Conservation (phyloP, 768 basidiomycete species). For the Boletus tomentosulus region DNA sequence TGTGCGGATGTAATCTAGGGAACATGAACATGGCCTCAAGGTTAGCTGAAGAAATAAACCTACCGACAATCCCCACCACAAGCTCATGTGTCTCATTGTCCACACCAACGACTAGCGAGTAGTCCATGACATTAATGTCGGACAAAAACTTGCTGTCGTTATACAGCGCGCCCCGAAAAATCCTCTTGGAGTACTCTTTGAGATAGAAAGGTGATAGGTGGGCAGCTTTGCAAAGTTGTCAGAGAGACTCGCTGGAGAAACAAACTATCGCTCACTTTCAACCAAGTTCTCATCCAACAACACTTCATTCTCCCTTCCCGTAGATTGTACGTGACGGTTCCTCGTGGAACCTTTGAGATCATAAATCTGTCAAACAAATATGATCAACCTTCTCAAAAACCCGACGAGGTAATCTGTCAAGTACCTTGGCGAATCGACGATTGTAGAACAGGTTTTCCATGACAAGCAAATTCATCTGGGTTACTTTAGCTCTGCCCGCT, state of each 20-base stretch:
- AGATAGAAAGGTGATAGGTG: slow-evolving; percentile 89
- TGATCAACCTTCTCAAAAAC: slow-evolving; percentile 3
- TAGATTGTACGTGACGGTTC: slow-evolving; percentile 89
- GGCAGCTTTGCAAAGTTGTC: slow-evolving; percentile 49
- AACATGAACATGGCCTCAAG: slow-evolving; percentile 8
- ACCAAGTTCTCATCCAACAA: slow-evolving; percentile 95
- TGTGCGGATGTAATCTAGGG: slow-evolving; percentile 85
- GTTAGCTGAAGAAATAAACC: slow-evolving; percentile 28
- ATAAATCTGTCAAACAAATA: slow-evolving; percentile 61
- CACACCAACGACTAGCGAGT: slow-evolving; percentile 94
- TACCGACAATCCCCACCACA: slow-evolving; percentile 96
- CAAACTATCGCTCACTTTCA: slow-evolving; percentile 52
- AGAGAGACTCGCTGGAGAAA: background rate
- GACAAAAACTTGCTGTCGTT: slow-evolving; percentile 96
- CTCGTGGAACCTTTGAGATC: slow-evolving; percentile 96
- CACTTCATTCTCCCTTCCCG: slow-evolving; percentile 88
- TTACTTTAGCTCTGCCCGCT: slow-evolving; percentile 63
- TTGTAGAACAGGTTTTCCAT: slow-evolving; percentile 99
- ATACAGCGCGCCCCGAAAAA: slow-evolving; percentile 82
- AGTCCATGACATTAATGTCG: slow-evolving; percentile 96
- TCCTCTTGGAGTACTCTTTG: slow-evolving; percentile 94
- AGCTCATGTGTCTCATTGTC: slow-evolving; percentile 84
- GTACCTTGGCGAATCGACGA: slow-evolving; percentile 82
- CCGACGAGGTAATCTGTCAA: background rate
- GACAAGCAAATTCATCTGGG: slow-evolving; percentile 91